Base-by-base conservation (phyloP, 441 rosid species). In the Arabidopsis lyrata region DNA sequence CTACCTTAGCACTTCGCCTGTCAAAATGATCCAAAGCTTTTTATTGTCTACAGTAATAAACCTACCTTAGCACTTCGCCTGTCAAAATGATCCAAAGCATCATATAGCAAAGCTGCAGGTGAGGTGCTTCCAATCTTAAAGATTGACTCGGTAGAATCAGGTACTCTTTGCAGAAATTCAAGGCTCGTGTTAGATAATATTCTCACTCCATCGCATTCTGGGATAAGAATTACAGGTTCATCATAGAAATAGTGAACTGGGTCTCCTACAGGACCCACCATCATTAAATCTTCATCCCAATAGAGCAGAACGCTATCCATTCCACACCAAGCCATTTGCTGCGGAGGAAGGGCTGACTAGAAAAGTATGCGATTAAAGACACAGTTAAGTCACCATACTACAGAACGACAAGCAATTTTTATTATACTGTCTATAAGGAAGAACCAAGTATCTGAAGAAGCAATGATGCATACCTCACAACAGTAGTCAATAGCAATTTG, bases 41-140 rank as follows among this genome's bases (percentile, higher is more conserved):
- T 22, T 6, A 8, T 9, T 29, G 18, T 52, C 29, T 44, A 72
- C 24, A 70, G 75, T 65, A 15, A 13, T 67, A 27, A 13, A 50
- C 68, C 14, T 67, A 91, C 99, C 96, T 96, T 96, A 47, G 98
- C 97, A 78, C 99, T 96, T 70, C 87, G 82, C 81, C 94, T 76
- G 72, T 96, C 99, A 81, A 93, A 96, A 86, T 93, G 98, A 87
- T 96, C 98, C 86, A 91, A 89, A 59, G 98, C 98, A 80, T 96
- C 99, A 78, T 84, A 87, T 1, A 96, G 81, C 76, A 93, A 82
- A 15, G 97, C 95, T 44, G 97, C 97, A 65, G 97, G 97, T 27
- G 96, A 85, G 3, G 99, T 93, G 83, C 99, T 96, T 72, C 99
- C 99, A 64, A 96, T 96, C 81, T 88, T 90, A 83, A 96, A 96